Evolutionary conservation across 129 eudicot species (phyloP).

Genomic region (Chrysanthemum seticuspe): DNA sequence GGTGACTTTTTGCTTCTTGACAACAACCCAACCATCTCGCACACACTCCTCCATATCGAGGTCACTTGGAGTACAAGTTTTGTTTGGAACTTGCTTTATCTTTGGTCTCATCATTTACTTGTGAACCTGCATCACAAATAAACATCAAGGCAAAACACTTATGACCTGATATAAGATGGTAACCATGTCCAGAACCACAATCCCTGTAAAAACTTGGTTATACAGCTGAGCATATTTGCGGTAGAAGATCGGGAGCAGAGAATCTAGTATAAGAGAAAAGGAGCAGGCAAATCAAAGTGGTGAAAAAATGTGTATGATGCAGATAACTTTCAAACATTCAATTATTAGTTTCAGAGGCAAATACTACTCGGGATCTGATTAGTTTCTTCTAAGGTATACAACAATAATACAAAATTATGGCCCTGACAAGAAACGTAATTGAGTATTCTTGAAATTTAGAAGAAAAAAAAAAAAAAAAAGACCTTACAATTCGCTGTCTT

Average conservation of each 20-base stretch:
- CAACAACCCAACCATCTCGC: slow-evolving; percentile 73
- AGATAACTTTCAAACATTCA: too few species aligned
- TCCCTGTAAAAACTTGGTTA: too few species aligned
- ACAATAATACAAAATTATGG: too few species aligned
- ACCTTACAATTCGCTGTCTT: background rate
- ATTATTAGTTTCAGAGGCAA: too few species aligned
- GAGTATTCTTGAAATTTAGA: background rate
- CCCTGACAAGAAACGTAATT: too few species aligned
- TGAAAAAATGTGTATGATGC: background rate
- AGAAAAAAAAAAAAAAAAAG: background rate
- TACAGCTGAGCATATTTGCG: background rate
- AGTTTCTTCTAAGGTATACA: background rate
- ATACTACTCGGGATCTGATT: background rate
- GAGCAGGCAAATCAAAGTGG: background rate
- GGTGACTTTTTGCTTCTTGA: slow-evolving; percentile 81
- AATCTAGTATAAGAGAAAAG: background rate
- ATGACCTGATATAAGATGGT: background rate
- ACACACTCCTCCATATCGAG: slow-evolving; percentile 35
- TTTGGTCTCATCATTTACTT: slow-evolving; percentile 56
- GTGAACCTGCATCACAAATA: slow-evolving; percentile 33
- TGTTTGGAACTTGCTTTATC: slow-evolving; percentile 33
- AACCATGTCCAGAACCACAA: too few species aligned
- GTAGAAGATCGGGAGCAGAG: background rate
- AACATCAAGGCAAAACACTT: slow-evolving; percentile 15
- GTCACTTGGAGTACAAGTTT: slow-evolving; percentile 31